phyloP scores from a whole-genome alignment of 2,329 filamentous ascomycete species.

The Neofusicoccum laricinum region DNA sequence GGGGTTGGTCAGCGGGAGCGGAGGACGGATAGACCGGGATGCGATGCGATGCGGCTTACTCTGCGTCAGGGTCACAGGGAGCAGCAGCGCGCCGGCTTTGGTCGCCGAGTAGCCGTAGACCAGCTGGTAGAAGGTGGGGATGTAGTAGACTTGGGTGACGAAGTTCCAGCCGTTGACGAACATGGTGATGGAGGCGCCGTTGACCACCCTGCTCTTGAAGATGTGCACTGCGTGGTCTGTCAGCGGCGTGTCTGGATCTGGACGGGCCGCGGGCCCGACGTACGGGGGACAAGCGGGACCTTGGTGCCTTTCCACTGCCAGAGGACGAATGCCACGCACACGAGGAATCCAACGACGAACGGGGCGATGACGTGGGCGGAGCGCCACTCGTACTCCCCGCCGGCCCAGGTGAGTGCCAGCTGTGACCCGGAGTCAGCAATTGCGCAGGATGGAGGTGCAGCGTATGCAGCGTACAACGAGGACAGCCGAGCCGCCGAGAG shows the following conservation, averaged over 20 bases:
- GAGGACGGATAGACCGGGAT: no score
- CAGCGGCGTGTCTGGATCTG: background rate
- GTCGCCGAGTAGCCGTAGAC: slow-evolving; percentile 38
- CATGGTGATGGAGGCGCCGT: slow-evolving; percentile 49
- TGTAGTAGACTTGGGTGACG: slow-evolving; percentile 53
- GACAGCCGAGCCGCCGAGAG: slow-evolving; percentile 45
- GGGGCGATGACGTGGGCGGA: slow-evolving; percentile 52
- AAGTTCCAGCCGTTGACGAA: slow-evolving; percentile 60
- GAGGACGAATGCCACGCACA: slow-evolving; percentile 46
- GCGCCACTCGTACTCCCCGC: slow-evolving; percentile 54
- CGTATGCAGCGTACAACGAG: slow-evolving; percentile 43
- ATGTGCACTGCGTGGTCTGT: slow-evolving; percentile 43
- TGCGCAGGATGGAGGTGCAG: slow-evolving; percentile 34
- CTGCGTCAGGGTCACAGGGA: slow-evolving; percentile 45
- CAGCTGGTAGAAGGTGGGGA: slow-evolving; percentile 45
- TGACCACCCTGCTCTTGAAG: slow-evolving; percentile 53
- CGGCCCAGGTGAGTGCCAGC: slow-evolving; percentile 48
- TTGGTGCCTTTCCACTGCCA: slow-evolving; percentile 53
- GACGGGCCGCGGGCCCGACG: slow-evolving; percentile 27
- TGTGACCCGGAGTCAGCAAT: slow-evolving; percentile 38
- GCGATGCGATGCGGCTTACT: slow-evolving; percentile 35
- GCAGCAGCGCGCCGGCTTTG: slow-evolving; percentile 42
- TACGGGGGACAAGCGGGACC: slow-evolving; percentile 48
- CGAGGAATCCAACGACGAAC: slow-evolving; percentile 45
- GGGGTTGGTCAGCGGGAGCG: background rate